A percentile compares a stretch with the other conserved stretches of the same genome.
These are phyloP conservation scores for Waltergamsia citrina DNA, from an alignment of 2,329 filamentous ascomycete genomes.

Conservation along the genomic window DNA sequence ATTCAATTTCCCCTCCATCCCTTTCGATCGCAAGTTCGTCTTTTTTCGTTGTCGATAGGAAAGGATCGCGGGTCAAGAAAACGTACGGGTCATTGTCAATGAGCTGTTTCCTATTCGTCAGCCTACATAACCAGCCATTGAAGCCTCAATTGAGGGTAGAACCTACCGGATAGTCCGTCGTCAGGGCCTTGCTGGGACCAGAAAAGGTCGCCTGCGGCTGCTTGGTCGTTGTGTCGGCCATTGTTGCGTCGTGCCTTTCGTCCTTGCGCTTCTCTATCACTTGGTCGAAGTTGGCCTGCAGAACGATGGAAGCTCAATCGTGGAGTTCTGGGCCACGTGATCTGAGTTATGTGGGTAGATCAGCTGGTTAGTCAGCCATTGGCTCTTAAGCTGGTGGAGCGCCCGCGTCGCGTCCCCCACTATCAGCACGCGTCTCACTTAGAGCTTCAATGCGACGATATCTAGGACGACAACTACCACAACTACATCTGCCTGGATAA, in stretches of 20 bases:
- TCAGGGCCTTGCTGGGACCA: conserved; percentile 59
- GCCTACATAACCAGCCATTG: conserved; percentile 12
- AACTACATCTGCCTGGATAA: not conserved
- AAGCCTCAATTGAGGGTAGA: conserved; percentile 4
- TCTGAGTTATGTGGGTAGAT: conserved; percentile 3
- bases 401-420: conserved; percentile 4
- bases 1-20: conserved; percentile 4
- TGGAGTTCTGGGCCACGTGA: conserved; percentile 3
- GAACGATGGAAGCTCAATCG: not conserved
- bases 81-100: conserved; percentile 97
- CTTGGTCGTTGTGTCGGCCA: conserved; percentile 28
- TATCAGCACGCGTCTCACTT: conserved; percentile 5
- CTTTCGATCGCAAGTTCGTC: no score
- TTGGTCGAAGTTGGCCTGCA: conserved; percentile 1
- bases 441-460: not conserved
- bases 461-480: not conserved
- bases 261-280: not conserved
- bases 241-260: conserved; percentile 13
- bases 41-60: no score
- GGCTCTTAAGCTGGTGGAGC: no score
- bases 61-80: not conserved
- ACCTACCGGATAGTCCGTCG: conserved; percentile 81
- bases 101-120: conserved; percentile 50
- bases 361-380: conserved; percentile 1
- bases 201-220: conserved; percentile 23